Base-by-base conservation (phyloP, 2,329 filamentous ascomycete species). In the Penicillium sp. region DNA sequence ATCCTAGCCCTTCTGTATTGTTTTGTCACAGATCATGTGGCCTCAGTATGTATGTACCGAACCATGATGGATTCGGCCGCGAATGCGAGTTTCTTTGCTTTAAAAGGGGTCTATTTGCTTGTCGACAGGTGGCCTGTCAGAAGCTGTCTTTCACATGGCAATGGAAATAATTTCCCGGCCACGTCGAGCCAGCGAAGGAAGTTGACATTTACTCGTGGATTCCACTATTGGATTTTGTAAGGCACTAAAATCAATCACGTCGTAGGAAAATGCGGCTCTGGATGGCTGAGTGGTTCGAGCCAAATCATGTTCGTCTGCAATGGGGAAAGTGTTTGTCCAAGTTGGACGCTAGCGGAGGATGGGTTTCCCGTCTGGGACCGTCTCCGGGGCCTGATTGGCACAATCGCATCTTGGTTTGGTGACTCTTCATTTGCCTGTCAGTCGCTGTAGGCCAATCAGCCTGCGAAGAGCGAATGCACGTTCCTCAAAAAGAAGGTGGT, bases 341-440 rank as follows among this genome's bases (percentile, higher is more conserved):
- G 50, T 60, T 48, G 51, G 29, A 58, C 63, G 61, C 66, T 66
- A 65, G 62, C 41, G 52, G 56, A 62, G 64, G 63, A 67, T 64
- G 61, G 48, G 55, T 52, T 59, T 64, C 49, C 64, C 61, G 61
- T 58, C 60, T 50, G 60, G 66, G 30, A 64, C 66, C 62, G 56
- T 61, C 38, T 48, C 8, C 11, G 53, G 41, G 8, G 17, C n/a
- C 30, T 68, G 64, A 70, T 70, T 70, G 68, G 68, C 21, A 50
- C 7, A 7, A n/a, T 30, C 29, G 38, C 19, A 49, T 65, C 47
- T 19, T 55, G 54, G 58, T 45, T 52, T 56, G 53, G 66, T 66
- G 60, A 62, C 64, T 63, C 60, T 67, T 66, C 67, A 68, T 69
- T 68, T 66, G 54, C 47, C 58, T 60, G 61, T 60, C 63, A 61